Base-by-base conservation (phyloP, 208 protist genomes). In the Wallacemonas collosoma region DNA sequence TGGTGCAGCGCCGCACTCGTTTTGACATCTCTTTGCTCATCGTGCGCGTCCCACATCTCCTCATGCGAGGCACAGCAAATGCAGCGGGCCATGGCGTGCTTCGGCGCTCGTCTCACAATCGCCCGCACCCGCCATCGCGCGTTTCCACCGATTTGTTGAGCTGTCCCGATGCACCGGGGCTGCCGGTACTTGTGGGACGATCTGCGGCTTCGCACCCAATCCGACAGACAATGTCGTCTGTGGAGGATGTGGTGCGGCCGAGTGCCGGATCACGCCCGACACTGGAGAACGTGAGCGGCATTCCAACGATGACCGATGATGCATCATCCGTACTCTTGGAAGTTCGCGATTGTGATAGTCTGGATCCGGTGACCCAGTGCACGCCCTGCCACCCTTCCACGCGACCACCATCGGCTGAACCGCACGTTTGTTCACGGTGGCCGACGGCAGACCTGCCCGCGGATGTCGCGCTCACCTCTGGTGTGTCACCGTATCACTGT, bases 401-500 rank as follows among this genome's bases (percentile, higher is more conserved):
- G 26, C 26, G 26, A 26, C 26, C 26, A 26, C 26, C 26, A 26
- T 26, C 26, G 26, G 26, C 26, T 26, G 26, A 26, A 26, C 26
- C 26, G 26, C 26, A 26, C 26, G 26, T 26, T 26, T 26, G 26
- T 26, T 26, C 26, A 26, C 26, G 26, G 26, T 26, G 26, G 26
- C 26, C 26, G 26, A 26, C 26, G 26, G 26, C 26, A 26, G 26
- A 26, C 26, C 26, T 26, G 26, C 26, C 26, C 26, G 26, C 26
- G 26, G 48, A 53, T 53, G 48, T 53, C 11, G 15, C 48, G 9
- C 48, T 53, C 15, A n/a, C 48, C 48, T 53, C 26, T 26, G 26
- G 26, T 26, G 26, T 26, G 26, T 26, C 60, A 3, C 14, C 8
- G 8, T 68, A 88, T 12, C 54, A 68, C 43, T 41, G 86, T 3